A percentile compares a stretch with the other conserved stretches of the same genome.
phyloP scores from a whole-genome alignment of 768 basidiomycete genomes.

The Dioszegia hungarica region DNA sequence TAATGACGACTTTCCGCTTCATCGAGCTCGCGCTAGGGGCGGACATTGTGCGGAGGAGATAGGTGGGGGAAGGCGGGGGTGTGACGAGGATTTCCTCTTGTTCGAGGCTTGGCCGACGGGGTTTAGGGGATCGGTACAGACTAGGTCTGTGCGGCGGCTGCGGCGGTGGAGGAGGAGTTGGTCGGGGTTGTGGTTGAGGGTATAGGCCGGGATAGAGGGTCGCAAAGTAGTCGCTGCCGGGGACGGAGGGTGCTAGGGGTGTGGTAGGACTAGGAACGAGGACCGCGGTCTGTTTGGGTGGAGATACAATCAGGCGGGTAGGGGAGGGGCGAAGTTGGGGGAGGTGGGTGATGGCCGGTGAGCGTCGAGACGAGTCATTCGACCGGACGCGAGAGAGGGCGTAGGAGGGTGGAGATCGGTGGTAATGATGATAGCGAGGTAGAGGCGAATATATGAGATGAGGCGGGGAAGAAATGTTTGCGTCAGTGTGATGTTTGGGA shows the following conservation, averaged over 20 bases:
- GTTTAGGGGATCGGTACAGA: background rate
- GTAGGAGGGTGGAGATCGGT: background rate
- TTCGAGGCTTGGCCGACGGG: background rate
- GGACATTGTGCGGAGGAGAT: conserved; percentile 2
- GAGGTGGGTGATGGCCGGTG: background rate
- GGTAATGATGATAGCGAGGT: background rate
- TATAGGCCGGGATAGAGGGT: conserved; percentile 1
- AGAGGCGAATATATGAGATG: too few species aligned
- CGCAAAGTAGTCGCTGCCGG: conserved; percentile 6
- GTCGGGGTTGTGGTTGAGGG: background rate
- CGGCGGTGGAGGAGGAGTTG: background rate
- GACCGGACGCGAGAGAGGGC: conserved; percentile 1
- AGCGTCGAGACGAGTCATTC: background rate
- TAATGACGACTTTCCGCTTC: conserved; percentile 48
- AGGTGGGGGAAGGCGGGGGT: background rate
- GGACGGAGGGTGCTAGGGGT: background rate
- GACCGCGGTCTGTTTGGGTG: background rate
- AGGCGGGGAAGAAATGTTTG: background rate
- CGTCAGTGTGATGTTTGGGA: background rate
- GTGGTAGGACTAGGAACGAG: background rate
- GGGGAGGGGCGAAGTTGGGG: background rate
- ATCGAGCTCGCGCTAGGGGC: conserved; percentile 6
- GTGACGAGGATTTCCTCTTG: conserved; percentile 3
- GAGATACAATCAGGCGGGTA: background rate
- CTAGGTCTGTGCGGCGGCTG: background rate